Conservation (phyloP, 1,139 yeast species). For the Saccharomyces hybrid region DNA sequence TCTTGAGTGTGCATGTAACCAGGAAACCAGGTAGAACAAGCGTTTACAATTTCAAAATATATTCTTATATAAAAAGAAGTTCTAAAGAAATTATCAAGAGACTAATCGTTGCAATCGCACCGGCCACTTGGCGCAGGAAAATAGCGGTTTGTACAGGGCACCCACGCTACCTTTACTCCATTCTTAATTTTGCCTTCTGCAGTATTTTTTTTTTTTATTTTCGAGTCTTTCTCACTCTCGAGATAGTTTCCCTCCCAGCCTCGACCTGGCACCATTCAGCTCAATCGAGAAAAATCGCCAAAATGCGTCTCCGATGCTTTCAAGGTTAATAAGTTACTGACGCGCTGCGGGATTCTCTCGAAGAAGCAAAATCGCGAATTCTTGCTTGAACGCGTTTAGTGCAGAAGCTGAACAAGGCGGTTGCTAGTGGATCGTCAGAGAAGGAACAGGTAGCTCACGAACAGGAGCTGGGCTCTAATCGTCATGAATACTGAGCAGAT, state of each 20-base stretch:
- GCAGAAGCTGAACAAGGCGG: neutral
- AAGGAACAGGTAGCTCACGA: neutral
- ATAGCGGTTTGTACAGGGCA: neutral
- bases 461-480: neutral
- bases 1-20: neutral
- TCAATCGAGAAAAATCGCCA: neutral
- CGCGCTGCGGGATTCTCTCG: neutral
- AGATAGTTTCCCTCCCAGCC: neutral
- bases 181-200: neutral
- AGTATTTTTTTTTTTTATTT: neutral
- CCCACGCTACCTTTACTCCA: conserved; percentile 1
- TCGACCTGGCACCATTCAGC: neutral
- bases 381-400: neutral
- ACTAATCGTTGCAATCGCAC: neutral
- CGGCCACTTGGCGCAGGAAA: neutral
- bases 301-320: neutral
- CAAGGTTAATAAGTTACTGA: neutral
- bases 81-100: neutral
- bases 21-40: neutral
- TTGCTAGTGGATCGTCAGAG: neutral
- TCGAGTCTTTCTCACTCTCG: neutral
- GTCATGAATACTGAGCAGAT: neutral
- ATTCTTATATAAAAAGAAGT: neutral
- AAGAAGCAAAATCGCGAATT: neutral
- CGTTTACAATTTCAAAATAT: neutral